These are phyloP conservation scores for Sanghuangporus sanghuang DNA, from an alignment of 1,284 basidiomycete genomes.

Conservation along the genomic window DNA sequence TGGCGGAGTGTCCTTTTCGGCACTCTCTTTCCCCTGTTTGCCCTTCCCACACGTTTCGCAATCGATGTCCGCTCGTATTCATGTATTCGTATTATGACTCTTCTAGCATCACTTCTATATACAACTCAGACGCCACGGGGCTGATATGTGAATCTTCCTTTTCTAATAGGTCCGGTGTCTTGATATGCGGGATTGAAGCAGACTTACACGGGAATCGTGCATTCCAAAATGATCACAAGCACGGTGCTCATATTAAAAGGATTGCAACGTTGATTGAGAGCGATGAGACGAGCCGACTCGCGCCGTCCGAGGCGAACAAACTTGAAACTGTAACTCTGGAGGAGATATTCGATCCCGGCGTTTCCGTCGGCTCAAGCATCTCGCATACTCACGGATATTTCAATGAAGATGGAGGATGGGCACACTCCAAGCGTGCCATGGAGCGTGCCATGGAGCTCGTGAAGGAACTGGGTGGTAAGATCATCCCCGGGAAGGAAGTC, in stretches of 20 bases:
- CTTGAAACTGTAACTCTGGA: neutral
- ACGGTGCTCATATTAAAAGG: constrained; percentile 18
- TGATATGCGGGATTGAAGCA: constrained; percentile 41
- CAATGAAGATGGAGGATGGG: constrained; percentile 85
- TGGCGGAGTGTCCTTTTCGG: neutral
- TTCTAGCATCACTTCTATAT: constrained; percentile 6
- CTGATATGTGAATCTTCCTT: neutral
- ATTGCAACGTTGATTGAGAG: constrained; percentile 29
- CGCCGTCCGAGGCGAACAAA: neutral
- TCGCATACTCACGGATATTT: constrained; percentile 46
- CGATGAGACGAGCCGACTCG: neutral
- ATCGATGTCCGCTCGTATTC: neutral
- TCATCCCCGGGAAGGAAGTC: constrained; percentile 57
- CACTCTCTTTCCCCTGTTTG: neutral
- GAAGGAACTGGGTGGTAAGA: constrained; percentile 49
- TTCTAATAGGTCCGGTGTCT: constrained; percentile 52
- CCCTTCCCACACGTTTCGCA: neutral
- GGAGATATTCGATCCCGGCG: constrained; percentile 37
- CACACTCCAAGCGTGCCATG: constrained; percentile 68
- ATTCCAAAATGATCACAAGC: constrained; percentile 51
- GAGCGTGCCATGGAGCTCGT: constrained; percentile 55
- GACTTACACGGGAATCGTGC: constrained; percentile 42
- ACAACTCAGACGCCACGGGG: neutral
- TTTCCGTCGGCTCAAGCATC: constrained; percentile 23
- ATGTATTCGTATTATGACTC: neutral